Evolutionary conservation across 2,329 filamentous ascomycete species (phyloP), one percentile per base, ranked within the genome.

Genomic region (Colletotrichum ledebouriae): DNA sequence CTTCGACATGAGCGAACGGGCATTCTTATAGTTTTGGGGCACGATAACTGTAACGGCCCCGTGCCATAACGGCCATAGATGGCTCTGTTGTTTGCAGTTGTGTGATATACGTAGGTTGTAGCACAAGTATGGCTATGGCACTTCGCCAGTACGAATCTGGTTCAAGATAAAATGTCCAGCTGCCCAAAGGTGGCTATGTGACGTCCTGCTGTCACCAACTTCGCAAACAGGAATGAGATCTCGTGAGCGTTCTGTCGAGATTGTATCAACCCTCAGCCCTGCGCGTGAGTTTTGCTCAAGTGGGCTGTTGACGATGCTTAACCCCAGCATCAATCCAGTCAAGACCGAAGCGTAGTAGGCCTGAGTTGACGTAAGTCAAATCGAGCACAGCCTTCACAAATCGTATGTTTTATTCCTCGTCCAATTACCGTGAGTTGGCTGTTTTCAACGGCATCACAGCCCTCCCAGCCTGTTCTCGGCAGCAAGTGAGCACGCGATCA

Each of bases 111-210:
- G 22, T 13, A 11, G 37, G 6, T 29, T 7, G 29, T 29, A 29
- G 29, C 29, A 29, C 6, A 29, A 29, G 3, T 6, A 9, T 29
- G 6, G 29, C 29, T 29, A 29, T 9, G 29, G 7, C 29, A 29
- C 29, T 29, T 29, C 29, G 6, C 29, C 29, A 9, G 29, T 9
- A 29, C 29, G 29, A 9, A 29, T 29, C 7, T 29, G 29, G 29
- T 29, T 29, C 6, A 7, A 29, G 29, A 29, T 29, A 44, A 12
- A 39, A 7, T 17, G 20, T 42, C 37, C 61, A 68, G 65, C 65
- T 65, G 53, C 53, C 46, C 46, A 47, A 33, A 20, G 25, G 60
- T 55, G 63, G 63, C 63, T 49, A 44, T 67, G 63, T 50, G 34
- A 52, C 49, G 34, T 25, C 49, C 17, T 25, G 37, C 41, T 44